Percentiles rank a stretch among this genome's conserved stretches.
These are phyloP conservation scores for Nicotiana sylvestris DNA, from an alignment of 257 asterid genomes.

Conservation along the genomic window DNA sequence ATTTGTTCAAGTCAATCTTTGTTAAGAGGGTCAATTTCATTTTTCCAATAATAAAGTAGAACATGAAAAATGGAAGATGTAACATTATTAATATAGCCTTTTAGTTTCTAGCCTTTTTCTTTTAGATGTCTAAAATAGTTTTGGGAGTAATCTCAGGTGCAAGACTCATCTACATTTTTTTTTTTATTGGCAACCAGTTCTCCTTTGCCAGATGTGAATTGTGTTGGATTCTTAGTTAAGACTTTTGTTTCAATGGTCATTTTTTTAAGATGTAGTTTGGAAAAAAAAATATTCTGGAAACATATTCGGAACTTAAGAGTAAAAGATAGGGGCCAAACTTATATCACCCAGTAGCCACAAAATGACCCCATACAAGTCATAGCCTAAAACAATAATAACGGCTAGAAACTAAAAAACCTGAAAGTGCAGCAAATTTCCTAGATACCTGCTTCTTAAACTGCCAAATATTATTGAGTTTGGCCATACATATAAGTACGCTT, in stretches of 20 bases:
- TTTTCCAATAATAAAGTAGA: slow-evolving; percentile 39
- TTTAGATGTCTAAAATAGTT: background rate
- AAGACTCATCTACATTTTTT: background rate
- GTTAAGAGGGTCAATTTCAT: slow-evolving; percentile 21
- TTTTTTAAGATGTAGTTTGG: background rate
- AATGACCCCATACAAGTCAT: too few species aligned
- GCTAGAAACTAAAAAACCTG: too few species aligned
- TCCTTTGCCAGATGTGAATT: background rate
- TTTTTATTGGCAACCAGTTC: background rate
- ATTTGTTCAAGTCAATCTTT: slow-evolving; percentile 27
- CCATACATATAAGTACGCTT: too few species aligned
- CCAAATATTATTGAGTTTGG: too few species aligned
- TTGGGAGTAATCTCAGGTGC: background rate
- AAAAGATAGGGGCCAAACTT: background rate
- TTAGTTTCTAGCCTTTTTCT: background rate
- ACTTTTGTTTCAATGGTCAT: background rate
- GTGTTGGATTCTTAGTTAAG: background rate
- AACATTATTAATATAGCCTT: background rate
- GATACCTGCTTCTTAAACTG: too few species aligned
- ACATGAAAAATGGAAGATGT: slow-evolving; percentile 15
- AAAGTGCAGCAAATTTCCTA: too few species aligned
- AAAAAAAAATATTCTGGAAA: background rate
- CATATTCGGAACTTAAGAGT: background rate
- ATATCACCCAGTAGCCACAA: too few species aligned
- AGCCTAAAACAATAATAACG: too few species aligned